Base-by-base conservation (phyloP, 2,329 filamentous ascomycete species). In the Stromatinia cepivora region DNA sequence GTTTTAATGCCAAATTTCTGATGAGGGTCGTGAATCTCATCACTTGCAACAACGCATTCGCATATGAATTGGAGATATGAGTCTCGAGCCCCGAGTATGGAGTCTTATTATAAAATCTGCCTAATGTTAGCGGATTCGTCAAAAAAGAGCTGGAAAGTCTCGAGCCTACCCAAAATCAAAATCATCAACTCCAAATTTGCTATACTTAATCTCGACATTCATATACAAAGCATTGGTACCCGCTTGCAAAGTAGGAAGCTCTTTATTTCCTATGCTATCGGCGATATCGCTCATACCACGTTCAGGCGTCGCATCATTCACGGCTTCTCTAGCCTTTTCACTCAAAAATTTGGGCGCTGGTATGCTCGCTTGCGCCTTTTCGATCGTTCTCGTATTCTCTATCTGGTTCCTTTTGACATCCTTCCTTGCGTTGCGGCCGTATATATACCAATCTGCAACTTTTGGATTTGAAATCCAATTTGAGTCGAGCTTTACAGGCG, bases 141-240 rank as follows among this genome's bases (percentile, higher is more conserved):
- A 64, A 72, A 50, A 34, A 39, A 4, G 52, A 42, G 39, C 13
- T 42, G 67, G 59, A 34, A 25, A 34, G n/a, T 28, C 45, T 28
- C 31, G 31, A 48, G 80, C 88, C 76, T 82, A 92, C 89, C 91
- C 91, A 81, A 99, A 99, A 79, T 99, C 95, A 79, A 99, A 99
- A 79, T 99, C 96, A 76, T 98, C 94, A n/a, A 99, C 93, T 28
- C 95, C 95, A 79, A 97, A 99, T 78, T 93, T 96, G 84, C 94
- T 97, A 82, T 98, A 99, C 79, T 97, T 97, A 81, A 99, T 99
- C 79, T 98, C 94, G 15, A 97, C 92, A 76, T 93, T 94, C 73
- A 92, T 90, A 79, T 99, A 99, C 82, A 95, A 92, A 11, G 92
- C 87, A 31, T 94, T 91, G 6, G 95, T 91, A 69, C 97, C 93